Base-by-base conservation (phyloP, 2,329 filamentous ascomycete genomes). In the Colletotrichum abscissum region DNA sequence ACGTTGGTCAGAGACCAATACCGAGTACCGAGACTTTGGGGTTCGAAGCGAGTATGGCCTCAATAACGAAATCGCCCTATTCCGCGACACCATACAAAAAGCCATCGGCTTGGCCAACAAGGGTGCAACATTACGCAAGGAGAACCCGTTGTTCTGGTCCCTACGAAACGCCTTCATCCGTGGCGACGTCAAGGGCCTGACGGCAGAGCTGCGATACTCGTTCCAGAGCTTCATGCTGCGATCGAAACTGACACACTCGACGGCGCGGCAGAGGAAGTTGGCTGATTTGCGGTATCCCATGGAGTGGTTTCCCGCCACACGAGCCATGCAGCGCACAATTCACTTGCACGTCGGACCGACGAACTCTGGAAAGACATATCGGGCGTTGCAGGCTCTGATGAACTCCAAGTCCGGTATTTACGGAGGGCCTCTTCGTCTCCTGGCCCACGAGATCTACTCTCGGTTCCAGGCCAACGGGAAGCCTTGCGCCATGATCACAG, bases 281-380 rank as follows among this genome's bases (percentile, higher is more conserved):
- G 90, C 94, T n/a, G 95, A 98, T 83, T 85, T 98, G 76, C 90
- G 95, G n/a, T 95, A 92, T 81, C 97, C 97, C 0, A 89, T 92
- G 67, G 97, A 99, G 81, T 98, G 96, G 96, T 98, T 93, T 79
- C 95, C 96, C 0, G 91, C 90, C 4, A 97, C 97, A 1, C 90
- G 97, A 72, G 88, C 90, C 58, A 87, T 97, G 77, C 94, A 95
- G 78, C 89, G 97, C 57, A 96, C 91, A 0, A 89, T 99, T 54
- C 95, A 98, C 84, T 86, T 99, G 24, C 97, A 99, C 78, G 95
- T 99, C 63, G 97, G 97, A 0, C 97, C 97, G 1, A 99, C 97
- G 2, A 99, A 99, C 82, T 98, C 97, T 0, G 97, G 97, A 70
- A 99, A 99, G 86, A 99, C 97, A 0, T 99, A 98, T 80, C 93